Percentiles rank a stretch among this genome's conserved stretches.
Conservation (phyloP, 352 stramenopile genomes). For the Phytophthora capsici region DNA sequence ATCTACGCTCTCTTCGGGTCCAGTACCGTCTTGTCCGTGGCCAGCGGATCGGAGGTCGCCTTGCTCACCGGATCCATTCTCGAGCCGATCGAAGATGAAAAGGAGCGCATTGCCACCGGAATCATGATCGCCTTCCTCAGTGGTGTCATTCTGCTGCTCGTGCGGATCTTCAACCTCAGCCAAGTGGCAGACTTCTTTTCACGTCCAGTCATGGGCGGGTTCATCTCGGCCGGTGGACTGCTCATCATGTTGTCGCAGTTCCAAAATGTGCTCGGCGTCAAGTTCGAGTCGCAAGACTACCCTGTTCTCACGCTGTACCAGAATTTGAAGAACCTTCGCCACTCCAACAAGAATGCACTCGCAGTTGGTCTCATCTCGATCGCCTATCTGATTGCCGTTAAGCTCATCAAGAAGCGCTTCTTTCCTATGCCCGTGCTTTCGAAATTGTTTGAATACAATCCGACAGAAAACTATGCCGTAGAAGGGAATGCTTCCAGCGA, state of each 20-base stretch:
- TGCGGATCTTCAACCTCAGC: slow-evolving; percentile 79
- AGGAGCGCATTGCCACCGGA: slow-evolving; percentile 48
- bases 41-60: slow-evolving; percentile 67
- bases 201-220: slow-evolving; percentile 89
- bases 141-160: slow-evolving; percentile 73
- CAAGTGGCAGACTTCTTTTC: slow-evolving; percentile 90
- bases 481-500: background rate
- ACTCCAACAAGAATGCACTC: slow-evolving; percentile 78
- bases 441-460: slow-evolving; percentile 11
- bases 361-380: slow-evolving; percentile 65
- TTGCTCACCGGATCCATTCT: slow-evolving; percentile 56
- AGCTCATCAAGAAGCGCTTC: slow-evolving; percentile 45
- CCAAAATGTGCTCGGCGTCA: slow-evolving; percentile 82
- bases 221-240: slow-evolving; percentile 84
- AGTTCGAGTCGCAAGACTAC: slow-evolving; percentile 47
- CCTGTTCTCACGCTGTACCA: slow-evolving; percentile 61
- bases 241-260: slow-evolving; percentile 92
- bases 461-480: slow-evolving; percentile 3
- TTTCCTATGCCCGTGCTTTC: slow-evolving; percentile 37
- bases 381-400: slow-evolving; percentile 48
- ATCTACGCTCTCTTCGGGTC: slow-evolving; percentile 86
- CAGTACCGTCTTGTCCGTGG: slow-evolving; percentile 79
- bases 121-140: slow-evolving; percentile 74
- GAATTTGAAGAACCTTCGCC: slow-evolving; percentile 53
- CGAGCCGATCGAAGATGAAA: slow-evolving; percentile 45